Conservation (phyloP, 2,329 filamentous ascomycete genomes). For the Hypoxylon sp. region DNA sequence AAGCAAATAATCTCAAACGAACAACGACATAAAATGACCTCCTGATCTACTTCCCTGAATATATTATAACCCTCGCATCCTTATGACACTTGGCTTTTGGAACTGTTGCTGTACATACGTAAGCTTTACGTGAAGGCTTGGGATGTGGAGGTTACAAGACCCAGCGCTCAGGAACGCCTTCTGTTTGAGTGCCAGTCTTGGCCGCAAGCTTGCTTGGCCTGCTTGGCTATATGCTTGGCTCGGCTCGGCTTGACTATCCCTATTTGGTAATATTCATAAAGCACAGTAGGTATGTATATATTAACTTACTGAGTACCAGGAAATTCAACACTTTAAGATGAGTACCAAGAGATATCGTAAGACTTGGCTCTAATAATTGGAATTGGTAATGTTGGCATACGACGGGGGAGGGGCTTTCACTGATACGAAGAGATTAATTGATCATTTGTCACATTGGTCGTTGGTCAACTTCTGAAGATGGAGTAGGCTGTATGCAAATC, state of each 20-base stretch:
- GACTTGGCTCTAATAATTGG: slow-evolving; percentile 30
- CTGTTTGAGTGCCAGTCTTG: slow-evolving; percentile 36
- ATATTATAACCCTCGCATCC: not conserved
- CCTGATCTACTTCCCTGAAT: slow-evolving; percentile 30
- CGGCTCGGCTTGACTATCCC: slow-evolving; percentile 38
- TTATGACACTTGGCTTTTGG: not conserved
- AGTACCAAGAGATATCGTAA: slow-evolving; percentile 28
- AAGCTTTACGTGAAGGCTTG: slow-evolving; percentile 9
- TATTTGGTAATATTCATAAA: slow-evolving; percentile 29
- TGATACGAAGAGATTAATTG: slow-evolving; percentile 20
- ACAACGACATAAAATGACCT: slow-evolving; percentile 10
- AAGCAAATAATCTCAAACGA: slow-evolving; percentile 29
- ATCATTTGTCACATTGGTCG: slow-evolving; percentile 49
- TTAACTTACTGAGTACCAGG: slow-evolving; percentile 14
- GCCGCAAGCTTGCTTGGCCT: slow-evolving; percentile 28
- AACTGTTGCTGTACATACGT: slow-evolving; percentile 6
- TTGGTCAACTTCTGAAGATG: slow-evolving; percentile 48
- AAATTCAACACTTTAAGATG: slow-evolving; percentile 20
- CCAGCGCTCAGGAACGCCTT: slow-evolving; percentile 36
- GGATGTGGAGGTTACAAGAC: slow-evolving; percentile 17
- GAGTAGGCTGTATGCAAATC: slow-evolving; percentile 54
- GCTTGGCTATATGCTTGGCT: slow-evolving; percentile 17
- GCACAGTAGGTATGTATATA: not conserved
- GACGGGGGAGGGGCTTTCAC: slow-evolving; percentile 7
- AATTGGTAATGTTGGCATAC: slow-evolving; percentile 14